Evolutionary conservation across 306 rosid genomes (phyloP), one percentile per base, ranked within the genome.

Genomic region (Cucurbita argyrosperma): DNA sequence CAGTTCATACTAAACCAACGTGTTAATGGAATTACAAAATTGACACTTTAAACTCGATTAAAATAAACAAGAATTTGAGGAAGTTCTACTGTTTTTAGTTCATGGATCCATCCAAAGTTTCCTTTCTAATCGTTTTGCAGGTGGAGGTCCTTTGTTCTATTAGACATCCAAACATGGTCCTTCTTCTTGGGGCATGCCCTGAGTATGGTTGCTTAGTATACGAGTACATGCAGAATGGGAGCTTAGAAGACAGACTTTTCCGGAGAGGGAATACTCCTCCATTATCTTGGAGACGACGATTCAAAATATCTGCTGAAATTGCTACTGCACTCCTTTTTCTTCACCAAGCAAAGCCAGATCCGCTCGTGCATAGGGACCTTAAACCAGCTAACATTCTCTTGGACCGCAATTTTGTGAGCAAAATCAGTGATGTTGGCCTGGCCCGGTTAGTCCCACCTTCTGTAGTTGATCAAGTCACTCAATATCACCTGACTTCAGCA

Each of bases 131-230:
- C 5, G 8, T 30, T 30, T 50, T 71, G 66, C 75, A 94, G 99
- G 86, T 95, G 81, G 99, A 95, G 82, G 96, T 95, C 46, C 87
- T 95, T 45, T 75, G 96, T 87, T 71, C 83, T 81, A 89, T 91
- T 23, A 84, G 96, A 80, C 96, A 95, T 83, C 99, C 99, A 5
- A 81, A 95, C 86, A 87, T 95, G 97, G 99, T 95, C 39, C 99
- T 94, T 74, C 92, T 94, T 80, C 89, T 94, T 55, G 98, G 98
- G 38, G 98, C 98, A 0, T 94, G 97, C 82, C 92, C 98, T 4
- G 98, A 91, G 42, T 87, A 83, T 4, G 97, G 99, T n/a, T 91
- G 97, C 79, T 82, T 94, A 84, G 95, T 94, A 77, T 94, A 91
- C 61, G 99, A 94, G 70, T 88, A 72, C 88, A 78, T 94, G 97